These are phyloP conservation scores for Arctium lappa DNA, from an alignment of 129 eudicot genomes.

Conservation along the genomic window DNA sequence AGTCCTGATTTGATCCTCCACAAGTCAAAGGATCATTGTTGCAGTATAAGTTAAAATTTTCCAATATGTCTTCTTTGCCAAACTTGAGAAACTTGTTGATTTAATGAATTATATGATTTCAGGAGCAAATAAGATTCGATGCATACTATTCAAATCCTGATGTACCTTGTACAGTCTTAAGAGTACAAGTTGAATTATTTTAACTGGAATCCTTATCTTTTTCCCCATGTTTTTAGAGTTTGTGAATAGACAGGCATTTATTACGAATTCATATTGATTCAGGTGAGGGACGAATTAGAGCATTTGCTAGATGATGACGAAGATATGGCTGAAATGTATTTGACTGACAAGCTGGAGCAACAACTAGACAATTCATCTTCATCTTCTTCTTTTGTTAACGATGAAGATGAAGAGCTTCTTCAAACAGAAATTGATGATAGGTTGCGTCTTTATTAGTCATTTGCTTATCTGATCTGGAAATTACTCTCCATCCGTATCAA, in stretches of 20 bases:
- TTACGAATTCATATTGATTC: background rate
- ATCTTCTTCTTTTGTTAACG: constrained; percentile 31
- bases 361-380: constrained; percentile 32
- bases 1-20: too few species aligned
- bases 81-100: too few species aligned
- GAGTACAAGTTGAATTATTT: background rate
- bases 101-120: too few species aligned
- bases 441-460: background rate
- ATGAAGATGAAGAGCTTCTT: constrained; percentile 34
- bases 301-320: constrained; percentile 61
- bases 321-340: constrained; percentile 71
- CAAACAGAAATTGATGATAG: constrained; percentile 32
- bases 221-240: background rate
- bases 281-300: constrained; percentile 71
- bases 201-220: background rate
- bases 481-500: background rate
- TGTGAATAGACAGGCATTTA: background rate
- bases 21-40: too few species aligned
- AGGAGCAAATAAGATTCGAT: too few species aligned
- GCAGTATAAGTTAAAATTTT: too few species aligned
- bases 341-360: constrained; percentile 49
- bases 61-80: too few species aligned
- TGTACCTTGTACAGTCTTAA: background rate
- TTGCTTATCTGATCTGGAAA: background rate
- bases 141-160: too few species aligned